Conservation (phyloP, 805 yeast genomes). For the Saccharomycopsis sp. region DNA sequence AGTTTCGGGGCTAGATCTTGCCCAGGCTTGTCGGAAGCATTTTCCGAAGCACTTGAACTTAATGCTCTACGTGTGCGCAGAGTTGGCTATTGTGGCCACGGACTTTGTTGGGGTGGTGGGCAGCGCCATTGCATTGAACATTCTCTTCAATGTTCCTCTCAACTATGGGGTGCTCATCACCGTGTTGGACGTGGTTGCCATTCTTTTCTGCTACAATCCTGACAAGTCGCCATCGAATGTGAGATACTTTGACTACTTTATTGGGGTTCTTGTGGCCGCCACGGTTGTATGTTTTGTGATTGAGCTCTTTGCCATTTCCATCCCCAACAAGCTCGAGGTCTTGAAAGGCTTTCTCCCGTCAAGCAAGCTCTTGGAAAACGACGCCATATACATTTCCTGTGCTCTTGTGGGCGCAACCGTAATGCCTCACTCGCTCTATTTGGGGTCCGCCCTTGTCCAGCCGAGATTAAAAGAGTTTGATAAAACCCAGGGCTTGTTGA, state of each 20-base stretch:
- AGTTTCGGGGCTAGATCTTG: constrained; percentile 81
- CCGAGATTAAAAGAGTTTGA: constrained; percentile 75
- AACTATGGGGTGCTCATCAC: constrained; percentile 73
- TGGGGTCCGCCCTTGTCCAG: constrained; percentile 83
- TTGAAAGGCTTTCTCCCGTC: constrained; percentile 29
- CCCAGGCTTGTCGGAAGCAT: constrained; percentile 70
- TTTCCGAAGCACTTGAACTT: constrained; percentile 61
- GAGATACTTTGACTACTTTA: constrained; percentile 67
- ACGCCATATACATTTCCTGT: constrained; percentile 64
- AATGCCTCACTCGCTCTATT: constrained; percentile 83
- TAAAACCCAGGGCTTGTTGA: constrained; percentile 42
- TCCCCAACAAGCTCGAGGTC: constrained; percentile 43
- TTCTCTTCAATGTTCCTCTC: constrained; percentile 65
- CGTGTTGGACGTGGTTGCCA: constrained; percentile 69
- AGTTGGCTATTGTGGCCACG: constrained; percentile 82
- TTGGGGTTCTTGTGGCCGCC: constrained; percentile 57
- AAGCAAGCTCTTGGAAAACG: constrained; percentile 38
- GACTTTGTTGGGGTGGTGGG: constrained; percentile 94
- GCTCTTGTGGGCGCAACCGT: constrained; percentile 90
- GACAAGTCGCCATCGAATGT: constrained; percentile 66
- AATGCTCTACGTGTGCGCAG: constrained; percentile 66
- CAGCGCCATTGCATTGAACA: constrained; percentile 78
- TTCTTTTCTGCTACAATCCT: constrained; percentile 70
- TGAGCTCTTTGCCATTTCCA: constrained; percentile 36
- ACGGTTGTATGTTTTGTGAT: constrained; percentile 76